Conservation (phyloP, 2,329 filamentous ascomycete genomes). For the Endothia cerciana region DNA sequence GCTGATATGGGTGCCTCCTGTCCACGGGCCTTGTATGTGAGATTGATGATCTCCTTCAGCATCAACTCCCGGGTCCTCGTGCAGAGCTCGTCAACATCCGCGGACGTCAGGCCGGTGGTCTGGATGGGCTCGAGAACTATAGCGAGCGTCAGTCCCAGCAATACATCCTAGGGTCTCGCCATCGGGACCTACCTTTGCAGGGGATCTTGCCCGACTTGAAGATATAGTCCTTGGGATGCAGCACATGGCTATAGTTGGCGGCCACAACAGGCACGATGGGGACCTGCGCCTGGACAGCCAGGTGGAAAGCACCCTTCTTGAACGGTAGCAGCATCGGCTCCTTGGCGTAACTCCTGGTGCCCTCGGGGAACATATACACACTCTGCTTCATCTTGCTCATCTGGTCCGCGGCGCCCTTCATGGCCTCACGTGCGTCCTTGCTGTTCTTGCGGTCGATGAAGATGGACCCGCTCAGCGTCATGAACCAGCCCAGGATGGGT, state of each 20-base stretch:
- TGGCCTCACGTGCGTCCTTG: constrained; percentile 80
- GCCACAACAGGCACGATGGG: constrained; percentile 86
- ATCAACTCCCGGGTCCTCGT: constrained; percentile 73
- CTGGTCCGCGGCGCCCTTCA: constrained; percentile 79
- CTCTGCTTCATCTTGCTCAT: constrained; percentile 75
- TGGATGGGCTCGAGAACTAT: constrained; percentile 79
- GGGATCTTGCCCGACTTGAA: constrained; percentile 75
- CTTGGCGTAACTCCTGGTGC: constrained; percentile 86
- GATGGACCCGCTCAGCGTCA: constrained; percentile 81
- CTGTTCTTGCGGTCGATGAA: constrained; percentile 94
- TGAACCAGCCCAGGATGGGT: constrained; percentile 95
- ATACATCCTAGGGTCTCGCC: not conserved
- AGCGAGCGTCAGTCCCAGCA: not conserved
- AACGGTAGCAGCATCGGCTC: constrained; percentile 87
- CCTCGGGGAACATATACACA: constrained; percentile 89
- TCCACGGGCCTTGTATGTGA: constrained; percentile 57
- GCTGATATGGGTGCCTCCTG: constrained; percentile 27
- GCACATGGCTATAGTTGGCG: constrained; percentile 77
- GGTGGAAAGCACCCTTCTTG: constrained; percentile 98
- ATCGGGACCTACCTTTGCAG: constrained; percentile 65
- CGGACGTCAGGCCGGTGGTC: constrained; percentile 71
- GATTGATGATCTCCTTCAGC: constrained; percentile 65
- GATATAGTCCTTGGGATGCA: constrained; percentile 65
- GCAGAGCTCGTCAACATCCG: constrained; percentile 77
- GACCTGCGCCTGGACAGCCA: constrained; percentile 91